Conservation (phyloP, 2,329 filamentous ascomycete genomes). For the Thelonectria blattea region DNA sequence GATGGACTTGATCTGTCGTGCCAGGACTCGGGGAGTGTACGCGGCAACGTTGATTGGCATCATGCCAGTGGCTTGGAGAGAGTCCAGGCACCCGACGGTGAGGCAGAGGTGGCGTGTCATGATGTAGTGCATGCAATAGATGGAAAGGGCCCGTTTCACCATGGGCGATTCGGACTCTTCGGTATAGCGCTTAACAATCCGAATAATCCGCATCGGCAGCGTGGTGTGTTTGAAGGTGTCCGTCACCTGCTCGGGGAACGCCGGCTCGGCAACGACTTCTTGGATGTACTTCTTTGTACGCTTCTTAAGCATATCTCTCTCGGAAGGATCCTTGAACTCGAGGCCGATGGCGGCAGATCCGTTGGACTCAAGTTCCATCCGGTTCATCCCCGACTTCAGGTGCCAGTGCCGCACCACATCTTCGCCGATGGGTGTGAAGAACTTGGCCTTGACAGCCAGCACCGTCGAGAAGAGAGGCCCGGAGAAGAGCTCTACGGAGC, state of each 20-base stretch:
- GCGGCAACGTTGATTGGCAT: conserved; percentile 52
- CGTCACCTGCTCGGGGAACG: conserved; percentile 58
- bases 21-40: conserved; percentile 60
- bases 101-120: conserved; percentile 62
- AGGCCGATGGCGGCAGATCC: conserved; percentile 58
- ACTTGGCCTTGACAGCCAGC: conserved; percentile 56
- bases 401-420: conserved; percentile 61
- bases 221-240: conserved; percentile 52
- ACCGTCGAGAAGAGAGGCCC: conserved; percentile 52
- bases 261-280: conserved; percentile 54
- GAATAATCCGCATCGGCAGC: conserved; percentile 54
- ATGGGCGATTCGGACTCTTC: conserved; percentile 54
- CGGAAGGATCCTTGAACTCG: conserved; percentile 49
- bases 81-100: conserved; percentile 50
- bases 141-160: conserved; percentile 58
- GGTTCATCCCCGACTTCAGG: conserved; percentile 44
- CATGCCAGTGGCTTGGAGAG: conserved; percentile 49
- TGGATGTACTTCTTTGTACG: conserved; percentile 56
- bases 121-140: conserved; percentile 64
- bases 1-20: conserved; percentile 62
- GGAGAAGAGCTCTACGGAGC: conserved; percentile 55
- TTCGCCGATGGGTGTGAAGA: conserved; percentile 56
- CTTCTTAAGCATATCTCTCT: conserved; percentile 54
- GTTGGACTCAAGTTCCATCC: conserved; percentile 49
- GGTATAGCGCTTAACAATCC: conserved; percentile 56